A percentile compares a stretch with the other conserved stretches of the same genome.
These are phyloP conservation scores for Plicaturopsis crispa DNA, from an alignment of 768 basidiomycete genomes.

Conservation along the genomic window DNA sequence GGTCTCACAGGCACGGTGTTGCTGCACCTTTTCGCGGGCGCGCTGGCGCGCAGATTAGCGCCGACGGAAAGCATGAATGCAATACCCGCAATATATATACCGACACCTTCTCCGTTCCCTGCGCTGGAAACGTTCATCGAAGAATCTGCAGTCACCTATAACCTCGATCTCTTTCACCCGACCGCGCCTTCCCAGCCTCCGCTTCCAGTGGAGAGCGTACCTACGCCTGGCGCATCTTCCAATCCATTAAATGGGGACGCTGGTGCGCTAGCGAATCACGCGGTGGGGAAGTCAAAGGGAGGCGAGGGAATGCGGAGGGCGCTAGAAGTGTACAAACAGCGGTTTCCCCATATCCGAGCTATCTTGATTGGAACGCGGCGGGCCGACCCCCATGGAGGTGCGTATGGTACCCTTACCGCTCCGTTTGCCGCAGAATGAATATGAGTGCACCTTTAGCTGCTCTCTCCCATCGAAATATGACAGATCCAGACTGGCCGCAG, in stretches of 20 bases:
- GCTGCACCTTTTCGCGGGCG: slow-evolving; percentile 79
- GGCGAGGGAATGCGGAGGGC: slow-evolving; percentile 75
- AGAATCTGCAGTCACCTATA: slow-evolving; percentile 51
- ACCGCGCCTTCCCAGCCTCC: slow-evolving; percentile 34
- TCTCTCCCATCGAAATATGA: slow-evolving; percentile 68
- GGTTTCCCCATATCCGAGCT: slow-evolving; percentile 61
- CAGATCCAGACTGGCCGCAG: slow-evolving; percentile 84
- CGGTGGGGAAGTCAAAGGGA: slow-evolving; percentile 49
- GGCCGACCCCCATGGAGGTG: slow-evolving; percentile 92
- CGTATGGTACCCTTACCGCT: slow-evolving; percentile 25
- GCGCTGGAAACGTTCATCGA: slow-evolving; percentile 80
- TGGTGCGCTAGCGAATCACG: slow-evolving; percentile 18
- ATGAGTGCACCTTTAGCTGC: too few species aligned
- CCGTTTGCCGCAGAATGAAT: too few species aligned
- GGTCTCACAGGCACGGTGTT: slow-evolving; percentile 77
- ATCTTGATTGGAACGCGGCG: slow-evolving; percentile 87
- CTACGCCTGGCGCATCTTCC: slow-evolving; percentile 24
- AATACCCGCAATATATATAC: slow-evolving; percentile 77
- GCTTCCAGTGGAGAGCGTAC: slow-evolving; percentile 39
- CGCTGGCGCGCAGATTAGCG: slow-evolving; percentile 40
- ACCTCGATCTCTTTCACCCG: slow-evolving; percentile 66
- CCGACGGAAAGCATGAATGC: slow-evolving; percentile 29
- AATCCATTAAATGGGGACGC: slow-evolving; percentile 16
- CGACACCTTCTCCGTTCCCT: slow-evolving; percentile 82
- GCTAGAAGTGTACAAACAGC: slow-evolving; percentile 61